phyloP scores from a whole-genome alignment of 768 basidiomycete species.

The Mycena olivaceomarginata region DNA sequence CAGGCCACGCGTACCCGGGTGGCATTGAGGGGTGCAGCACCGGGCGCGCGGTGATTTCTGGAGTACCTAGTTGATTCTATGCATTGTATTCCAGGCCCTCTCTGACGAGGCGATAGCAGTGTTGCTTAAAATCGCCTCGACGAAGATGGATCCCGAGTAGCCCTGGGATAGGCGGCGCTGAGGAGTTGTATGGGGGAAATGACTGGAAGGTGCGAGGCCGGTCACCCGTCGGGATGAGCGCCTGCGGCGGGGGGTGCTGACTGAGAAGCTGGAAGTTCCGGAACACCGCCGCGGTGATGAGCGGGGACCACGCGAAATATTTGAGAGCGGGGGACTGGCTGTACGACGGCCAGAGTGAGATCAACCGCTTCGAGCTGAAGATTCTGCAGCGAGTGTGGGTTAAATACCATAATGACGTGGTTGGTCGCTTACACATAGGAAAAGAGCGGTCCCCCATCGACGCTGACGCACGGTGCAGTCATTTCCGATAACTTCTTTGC shows the following conservation, averaged over 20 bases:
- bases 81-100: slow-evolving; percentile 59
- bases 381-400: slow-evolving; percentile 2
- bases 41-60: background rate
- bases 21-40: background rate
- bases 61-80: slow-evolving; percentile 62
- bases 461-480: background rate
- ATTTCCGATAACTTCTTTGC: slow-evolving; percentile 24
- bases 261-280: slow-evolving; percentile 28
- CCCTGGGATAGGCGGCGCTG: slow-evolving; percentile 53
- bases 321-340: slow-evolving; percentile 15
- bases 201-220: slow-evolving; percentile 9
- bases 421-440: slow-evolving; percentile 14
- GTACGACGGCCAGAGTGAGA: slow-evolving; percentile 35
- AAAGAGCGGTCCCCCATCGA: slow-evolving; percentile 9
- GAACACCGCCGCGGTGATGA: slow-evolving; percentile 20
- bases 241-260: background rate
- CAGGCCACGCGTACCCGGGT: slow-evolving; percentile 52
- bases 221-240: background rate
- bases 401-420: too few species aligned
- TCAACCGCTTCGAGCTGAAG: slow-evolving; percentile 2
- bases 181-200: slow-evolving; percentile 15
- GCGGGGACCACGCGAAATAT: slow-evolving; percentile 38
- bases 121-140: slow-evolving; percentile 66
- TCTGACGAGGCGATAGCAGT: slow-evolving; percentile 62
- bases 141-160: slow-evolving; percentile 70